phyloP scores from a whole-genome alignment of 805 yeast genomes.

The Phaffomyces opuntiae region DNA sequence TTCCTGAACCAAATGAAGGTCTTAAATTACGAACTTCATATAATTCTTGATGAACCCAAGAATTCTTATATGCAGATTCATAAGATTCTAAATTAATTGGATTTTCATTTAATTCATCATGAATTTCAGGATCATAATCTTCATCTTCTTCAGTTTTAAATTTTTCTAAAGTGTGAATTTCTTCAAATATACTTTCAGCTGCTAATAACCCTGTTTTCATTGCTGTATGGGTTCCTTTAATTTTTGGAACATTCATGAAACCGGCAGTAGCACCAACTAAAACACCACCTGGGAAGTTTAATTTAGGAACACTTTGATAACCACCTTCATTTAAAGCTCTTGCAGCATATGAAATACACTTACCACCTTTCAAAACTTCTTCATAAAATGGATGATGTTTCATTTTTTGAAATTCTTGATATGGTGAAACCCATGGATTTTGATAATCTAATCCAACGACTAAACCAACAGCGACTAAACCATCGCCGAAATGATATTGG shows the following conservation, averaged over 20 bases:
- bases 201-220: conserved; percentile 94
- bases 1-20: conserved; percentile 75
- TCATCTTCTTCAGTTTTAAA: conserved; percentile 35
- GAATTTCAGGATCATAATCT: conserved; percentile 33
- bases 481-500: conserved; percentile 94
- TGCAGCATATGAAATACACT: conserved; percentile 90
- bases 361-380: conserved; percentile 75
- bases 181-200: conserved; percentile 71
- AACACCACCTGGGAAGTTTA: conserved; percentile 94
- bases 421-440: conserved; percentile 94
- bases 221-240: conserved; percentile 97
- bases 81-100: conserved; percentile 49
- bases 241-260: conserved; percentile 93
- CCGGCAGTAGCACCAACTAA: conserved; percentile 96
- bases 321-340: conserved; percentile 98
- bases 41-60: conserved; percentile 86
- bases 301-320: conserved; percentile 81
- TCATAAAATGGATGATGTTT: conserved; percentile 85
- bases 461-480: conserved; percentile 85
- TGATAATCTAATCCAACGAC: conserved; percentile 92
- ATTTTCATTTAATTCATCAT: conserved; percentile 32
- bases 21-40: conserved; percentile 83
- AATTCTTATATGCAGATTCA: conserved; percentile 56
- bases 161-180: conserved; percentile 37
- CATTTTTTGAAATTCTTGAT: conserved; percentile 91